Evolutionary conservation across 1,284 basidiomycete genomes (phyloP).

Genomic region (Apiotrichum domesticum): DNA sequence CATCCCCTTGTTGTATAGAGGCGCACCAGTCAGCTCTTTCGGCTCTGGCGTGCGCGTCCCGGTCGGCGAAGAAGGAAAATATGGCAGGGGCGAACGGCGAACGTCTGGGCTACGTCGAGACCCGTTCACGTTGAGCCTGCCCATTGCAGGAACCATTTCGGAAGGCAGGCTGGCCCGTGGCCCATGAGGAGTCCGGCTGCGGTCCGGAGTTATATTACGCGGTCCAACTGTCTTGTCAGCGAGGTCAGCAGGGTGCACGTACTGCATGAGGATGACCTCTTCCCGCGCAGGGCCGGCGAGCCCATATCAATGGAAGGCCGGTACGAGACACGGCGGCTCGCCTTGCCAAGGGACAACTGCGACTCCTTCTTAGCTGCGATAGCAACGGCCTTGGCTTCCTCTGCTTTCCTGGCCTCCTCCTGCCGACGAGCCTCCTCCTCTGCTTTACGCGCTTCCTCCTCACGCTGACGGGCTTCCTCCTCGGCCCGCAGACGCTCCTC

Average conservation of each 20-base stretch:
- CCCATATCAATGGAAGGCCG: no score
- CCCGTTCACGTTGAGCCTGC: background rate
- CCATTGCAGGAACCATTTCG: background rate
- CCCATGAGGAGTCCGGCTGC: no score
- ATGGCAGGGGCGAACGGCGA: background rate
- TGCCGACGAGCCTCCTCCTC: background rate
- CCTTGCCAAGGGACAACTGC: no score
- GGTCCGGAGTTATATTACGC: no score
- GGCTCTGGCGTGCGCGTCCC: background rate
- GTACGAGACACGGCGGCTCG: no score
- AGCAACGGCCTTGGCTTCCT: background rate
- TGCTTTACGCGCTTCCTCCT: background rate
- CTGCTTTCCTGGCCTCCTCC: background rate
- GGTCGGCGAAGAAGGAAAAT: background rate
- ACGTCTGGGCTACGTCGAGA: background rate
- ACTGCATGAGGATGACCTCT: no score
- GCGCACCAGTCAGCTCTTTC: constrained; percentile 3
- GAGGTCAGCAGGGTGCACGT: no score
- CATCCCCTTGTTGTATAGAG: constrained; percentile 6
- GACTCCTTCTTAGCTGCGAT: no score
- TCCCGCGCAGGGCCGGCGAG: no score
- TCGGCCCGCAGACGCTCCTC: background rate
- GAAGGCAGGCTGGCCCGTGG: no score
- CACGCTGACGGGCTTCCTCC: background rate
- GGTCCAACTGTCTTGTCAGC: no score